Percentiles rank a stretch among this genome's conserved stretches.
These are phyloP conservation scores for Phaeosphaeria sp. DNA, from an alignment of 2,329 filamentous ascomycete species.

Conservation along the genomic window DNA sequence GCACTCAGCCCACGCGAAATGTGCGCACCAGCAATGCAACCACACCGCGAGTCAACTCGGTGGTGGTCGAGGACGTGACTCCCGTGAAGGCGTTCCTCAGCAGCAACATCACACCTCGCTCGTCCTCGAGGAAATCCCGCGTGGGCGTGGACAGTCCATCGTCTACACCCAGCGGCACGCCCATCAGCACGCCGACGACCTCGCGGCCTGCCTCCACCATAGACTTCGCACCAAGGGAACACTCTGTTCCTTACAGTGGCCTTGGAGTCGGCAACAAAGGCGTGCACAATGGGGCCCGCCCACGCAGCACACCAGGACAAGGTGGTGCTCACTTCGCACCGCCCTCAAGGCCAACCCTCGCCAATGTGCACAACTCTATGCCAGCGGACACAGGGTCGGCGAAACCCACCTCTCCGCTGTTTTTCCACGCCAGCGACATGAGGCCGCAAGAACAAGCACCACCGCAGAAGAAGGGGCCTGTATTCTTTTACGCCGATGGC, in stretches of 20 bases:
- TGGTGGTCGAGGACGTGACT: conserved; percentile 59
- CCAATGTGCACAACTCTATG: conserved; percentile 31
- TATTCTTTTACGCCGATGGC: conserved; percentile 61
- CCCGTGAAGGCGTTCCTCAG: conserved; percentile 65
- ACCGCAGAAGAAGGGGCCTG: conserved; percentile 52
- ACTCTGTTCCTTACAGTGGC: conserved; percentile 32
- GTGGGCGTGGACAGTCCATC: conserved; percentile 67
- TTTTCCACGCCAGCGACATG: conserved; percentile 90
- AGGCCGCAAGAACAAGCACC: conserved; percentile 44
- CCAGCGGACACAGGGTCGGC: conserved; percentile 34
- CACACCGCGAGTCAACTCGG: conserved; percentile 42
- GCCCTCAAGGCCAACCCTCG: conserved; percentile 31
- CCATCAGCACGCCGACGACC: conserved; percentile 51
- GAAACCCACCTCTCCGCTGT: conserved; percentile 65
- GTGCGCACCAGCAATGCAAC: conserved; percentile 34
- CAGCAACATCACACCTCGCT: conserved; percentile 79
- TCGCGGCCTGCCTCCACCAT: conserved; percentile 44
- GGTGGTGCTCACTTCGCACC: conserved; percentile 26
- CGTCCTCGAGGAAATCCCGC: conserved; percentile 74
- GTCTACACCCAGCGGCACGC: conserved; percentile 70
- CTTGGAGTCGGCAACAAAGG: conserved; percentile 29
- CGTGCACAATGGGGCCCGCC: conserved; percentile 31
- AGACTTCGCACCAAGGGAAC: conserved; percentile 38
- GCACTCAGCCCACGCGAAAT: conserved; percentile 39
- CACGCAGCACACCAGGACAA: conserved; percentile 48